These are phyloP conservation scores for Beauveria pseudobassiana DNA, from an alignment of 2,329 filamentous ascomycete genomes.

Conservation along the genomic window DNA sequence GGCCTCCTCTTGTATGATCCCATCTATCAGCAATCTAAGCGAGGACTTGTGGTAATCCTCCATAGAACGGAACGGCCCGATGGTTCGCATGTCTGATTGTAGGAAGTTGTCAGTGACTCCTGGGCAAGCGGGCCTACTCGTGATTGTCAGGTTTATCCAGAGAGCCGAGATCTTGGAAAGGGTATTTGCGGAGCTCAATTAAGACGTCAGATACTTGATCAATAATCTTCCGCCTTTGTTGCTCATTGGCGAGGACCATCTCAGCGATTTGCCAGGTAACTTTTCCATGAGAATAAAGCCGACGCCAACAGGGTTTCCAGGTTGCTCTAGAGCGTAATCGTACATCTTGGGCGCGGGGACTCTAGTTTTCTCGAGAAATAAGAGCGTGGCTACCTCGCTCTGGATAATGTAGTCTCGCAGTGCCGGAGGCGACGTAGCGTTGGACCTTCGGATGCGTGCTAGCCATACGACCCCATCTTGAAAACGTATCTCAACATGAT, in stretches of 20 bases:
- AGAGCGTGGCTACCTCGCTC: constrained; percentile 32
- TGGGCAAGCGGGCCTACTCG: no score
- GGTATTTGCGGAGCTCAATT: constrained; percentile 29
- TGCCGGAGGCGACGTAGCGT: constrained; percentile 29
- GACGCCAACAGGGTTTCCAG: constrained; percentile 28
- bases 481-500: constrained; percentile 34
- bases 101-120: no score
- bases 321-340: constrained; percentile 26
- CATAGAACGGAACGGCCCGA: constrained; percentile 28
- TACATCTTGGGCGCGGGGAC: constrained; percentile 31
- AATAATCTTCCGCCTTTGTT: constrained; percentile 29
- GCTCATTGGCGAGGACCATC: constrained; percentile 24
- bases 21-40: constrained; percentile 27
- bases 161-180: constrained; percentile 30
- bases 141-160: constrained; percentile 21
- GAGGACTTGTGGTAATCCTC: constrained; percentile 28
- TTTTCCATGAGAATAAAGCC: constrained; percentile 37
- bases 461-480: constrained; percentile 36
- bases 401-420: constrained; percentile 28
- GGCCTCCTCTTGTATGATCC: constrained; percentile 29
- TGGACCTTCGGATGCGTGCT: constrained; percentile 32
- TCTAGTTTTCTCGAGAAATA: constrained; percentile 28
- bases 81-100: constrained; percentile 18
- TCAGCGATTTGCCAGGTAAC: constrained; percentile 29
- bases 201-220: constrained; percentile 30